Percentiles rank a stretch among this genome's conserved stretches.
These are phyloP conservation scores for Tulasnella sp. DNA, from an alignment of 768 basidiomycete species.

Conservation along the genomic window DNA sequence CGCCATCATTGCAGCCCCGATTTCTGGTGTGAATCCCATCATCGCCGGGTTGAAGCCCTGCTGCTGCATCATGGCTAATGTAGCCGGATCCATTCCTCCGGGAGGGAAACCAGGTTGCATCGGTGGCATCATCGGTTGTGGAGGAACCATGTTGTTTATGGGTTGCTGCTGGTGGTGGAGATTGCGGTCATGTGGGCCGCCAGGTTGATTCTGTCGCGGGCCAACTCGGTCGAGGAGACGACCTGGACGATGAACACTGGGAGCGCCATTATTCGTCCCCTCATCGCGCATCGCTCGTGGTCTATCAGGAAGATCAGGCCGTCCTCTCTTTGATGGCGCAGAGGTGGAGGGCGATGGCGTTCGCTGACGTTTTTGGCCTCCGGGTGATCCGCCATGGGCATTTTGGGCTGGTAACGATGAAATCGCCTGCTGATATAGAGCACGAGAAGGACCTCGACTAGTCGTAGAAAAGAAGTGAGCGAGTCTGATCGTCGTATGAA, in stretches of 20 bases:
- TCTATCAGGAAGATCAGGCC: constrained; percentile 67
- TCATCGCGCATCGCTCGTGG: constrained; percentile 68
- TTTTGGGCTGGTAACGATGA: constrained; percentile 6
- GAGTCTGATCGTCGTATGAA: neutral
- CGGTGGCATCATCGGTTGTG: neutral
- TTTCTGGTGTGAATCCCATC: constrained; percentile 13
- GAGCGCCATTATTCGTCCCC: constrained; percentile 31
- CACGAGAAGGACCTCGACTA: constrained; percentile 34
- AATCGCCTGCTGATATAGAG: constrained; percentile 23
- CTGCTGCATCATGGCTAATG: constrained; percentile 17
- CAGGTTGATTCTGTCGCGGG: constrained; percentile 29
- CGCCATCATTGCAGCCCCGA: constrained; percentile 19
- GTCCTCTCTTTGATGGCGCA: constrained; percentile 53
- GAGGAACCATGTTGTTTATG: neutral
- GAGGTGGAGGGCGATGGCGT: constrained; percentile 26
- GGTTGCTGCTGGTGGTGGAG: neutral
- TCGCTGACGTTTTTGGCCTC: constrained; percentile 22
- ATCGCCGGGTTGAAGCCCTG: constrained; percentile 17
- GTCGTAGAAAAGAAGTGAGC: neutral
- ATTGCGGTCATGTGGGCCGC: neutral
- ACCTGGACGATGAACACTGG: constrained; percentile 37
- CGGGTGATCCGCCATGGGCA: constrained; percentile 21
- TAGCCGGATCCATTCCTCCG: constrained; percentile 12
- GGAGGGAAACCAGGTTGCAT: neutral
- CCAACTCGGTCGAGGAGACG: constrained; percentile 82